Evolutionary conservation across 148 eudicot species (phyloP).

Genomic region (Chenopodium berlandieri): DNA sequence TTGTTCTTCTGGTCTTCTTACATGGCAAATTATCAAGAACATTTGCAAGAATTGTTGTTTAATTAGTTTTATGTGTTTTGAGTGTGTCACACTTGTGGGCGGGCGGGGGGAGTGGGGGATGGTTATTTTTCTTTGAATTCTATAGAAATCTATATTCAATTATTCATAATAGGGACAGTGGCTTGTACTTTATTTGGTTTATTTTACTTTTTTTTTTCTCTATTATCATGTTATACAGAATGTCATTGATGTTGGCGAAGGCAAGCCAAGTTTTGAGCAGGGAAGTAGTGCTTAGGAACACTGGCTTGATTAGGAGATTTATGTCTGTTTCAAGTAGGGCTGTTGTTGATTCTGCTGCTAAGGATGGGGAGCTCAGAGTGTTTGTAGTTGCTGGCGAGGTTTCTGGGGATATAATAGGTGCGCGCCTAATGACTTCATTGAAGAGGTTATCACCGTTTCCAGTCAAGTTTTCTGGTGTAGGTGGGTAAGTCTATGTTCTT

Average conservation of each 20-base stretch:
- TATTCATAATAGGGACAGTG: background rate
- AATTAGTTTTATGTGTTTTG: no score
- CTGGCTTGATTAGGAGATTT: slow-evolving; percentile 36
- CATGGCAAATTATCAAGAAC: no score
- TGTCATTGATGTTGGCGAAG: slow-evolving; percentile 20
- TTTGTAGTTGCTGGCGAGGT: slow-evolving; percentile 94
- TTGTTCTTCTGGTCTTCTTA: no score
- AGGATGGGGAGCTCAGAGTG: slow-evolving; percentile 87
- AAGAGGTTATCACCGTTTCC: slow-evolving; percentile 72
- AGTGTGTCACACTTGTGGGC: no score
- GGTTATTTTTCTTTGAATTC: no score
- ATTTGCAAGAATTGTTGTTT: no score
- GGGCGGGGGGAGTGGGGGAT: no score
- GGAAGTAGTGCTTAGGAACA: slow-evolving; percentile 18
- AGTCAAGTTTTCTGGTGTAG: slow-evolving; percentile 75
- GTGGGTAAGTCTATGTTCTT: slow-evolving; percentile 53
- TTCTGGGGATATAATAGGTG: slow-evolving; percentile 84
- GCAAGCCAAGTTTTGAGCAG: slow-evolving; percentile 7
- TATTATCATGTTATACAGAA: background rate
- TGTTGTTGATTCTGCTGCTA: slow-evolving; percentile 63
- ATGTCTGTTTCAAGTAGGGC: slow-evolving; percentile 49
- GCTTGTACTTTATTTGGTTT: background rate
- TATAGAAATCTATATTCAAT: no score
- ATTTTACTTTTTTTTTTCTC: background rate
- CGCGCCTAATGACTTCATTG: slow-evolving; percentile 79